A percentile compares a stretch with the other conserved stretches of the same genome.
These are phyloP conservation scores for Sclerotinia subarctica DNA, from an alignment of 2,329 filamentous ascomycete genomes.

Conservation along the genomic window DNA sequence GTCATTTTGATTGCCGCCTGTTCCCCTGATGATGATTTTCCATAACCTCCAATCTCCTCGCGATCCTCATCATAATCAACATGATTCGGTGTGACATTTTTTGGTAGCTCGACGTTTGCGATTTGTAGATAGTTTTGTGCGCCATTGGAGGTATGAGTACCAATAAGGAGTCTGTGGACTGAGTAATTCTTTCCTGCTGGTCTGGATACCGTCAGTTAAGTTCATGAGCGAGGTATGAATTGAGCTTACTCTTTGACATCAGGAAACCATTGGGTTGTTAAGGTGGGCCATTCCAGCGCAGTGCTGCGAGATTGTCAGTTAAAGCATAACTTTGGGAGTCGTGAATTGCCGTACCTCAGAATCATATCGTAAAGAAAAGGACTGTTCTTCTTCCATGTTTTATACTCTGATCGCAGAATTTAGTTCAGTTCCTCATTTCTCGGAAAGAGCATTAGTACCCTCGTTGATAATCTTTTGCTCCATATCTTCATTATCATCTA, in stretches of 20 bases:
- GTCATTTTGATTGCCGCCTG: slow-evolving; percentile 77
- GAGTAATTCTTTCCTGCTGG: slow-evolving; percentile 82
- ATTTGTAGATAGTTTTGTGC: slow-evolving; percentile 92
- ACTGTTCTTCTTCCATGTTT: slow-evolving; percentile 99
- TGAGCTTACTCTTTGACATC: slow-evolving; percentile 72
- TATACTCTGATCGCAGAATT: slow-evolving; percentile 68
- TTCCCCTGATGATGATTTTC: slow-evolving; percentile 63
- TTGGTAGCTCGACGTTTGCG: slow-evolving; percentile 89
- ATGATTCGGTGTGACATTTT: slow-evolving; percentile 67
- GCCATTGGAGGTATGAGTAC: slow-evolving; percentile 87
- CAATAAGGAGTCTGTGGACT: slow-evolving; percentile 84
- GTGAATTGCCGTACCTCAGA: slow-evolving; percentile 56
- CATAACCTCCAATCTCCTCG: slow-evolving; percentile 92
- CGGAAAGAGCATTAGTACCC: slow-evolving; percentile 49
- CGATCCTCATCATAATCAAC: slow-evolving; percentile 87
- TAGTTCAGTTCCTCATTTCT: background rate
- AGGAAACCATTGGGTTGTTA: slow-evolving; percentile 97
- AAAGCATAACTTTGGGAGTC: slow-evolving; percentile 4
- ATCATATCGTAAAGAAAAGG: slow-evolving; percentile 99
- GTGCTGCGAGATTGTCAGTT: slow-evolving; percentile 52
- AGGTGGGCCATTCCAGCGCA: slow-evolving; percentile 93
- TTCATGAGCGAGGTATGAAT: background rate
- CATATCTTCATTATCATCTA: slow-evolving; percentile 66
- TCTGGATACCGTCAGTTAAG: slow-evolving; percentile 38
- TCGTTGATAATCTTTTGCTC: slow-evolving; percentile 93